Conservation (phyloP, 208 protist species). For the Tritrichomonas foetus region DNA sequence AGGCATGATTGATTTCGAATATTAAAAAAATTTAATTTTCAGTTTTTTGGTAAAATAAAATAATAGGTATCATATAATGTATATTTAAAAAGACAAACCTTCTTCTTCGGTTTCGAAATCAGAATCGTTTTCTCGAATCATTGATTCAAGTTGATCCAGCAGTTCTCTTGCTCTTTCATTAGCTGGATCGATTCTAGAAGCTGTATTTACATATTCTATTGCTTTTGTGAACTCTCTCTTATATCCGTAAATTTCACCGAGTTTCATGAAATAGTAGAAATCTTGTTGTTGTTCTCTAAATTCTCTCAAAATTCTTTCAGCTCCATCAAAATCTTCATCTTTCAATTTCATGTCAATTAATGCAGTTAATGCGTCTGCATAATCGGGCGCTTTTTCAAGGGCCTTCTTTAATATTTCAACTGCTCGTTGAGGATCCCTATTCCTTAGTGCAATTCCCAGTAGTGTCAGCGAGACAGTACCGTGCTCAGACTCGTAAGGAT, state of each 20-base stretch:
- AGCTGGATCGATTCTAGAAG: background rate
- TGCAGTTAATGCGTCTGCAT: background rate
- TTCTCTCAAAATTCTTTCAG: background rate
- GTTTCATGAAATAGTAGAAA: background rate
- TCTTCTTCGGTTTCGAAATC: background rate
- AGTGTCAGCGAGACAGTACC: background rate
- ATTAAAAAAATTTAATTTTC: background rate
- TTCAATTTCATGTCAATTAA: background rate
- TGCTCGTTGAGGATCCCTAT: background rate
- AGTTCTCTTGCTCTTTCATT: background rate
- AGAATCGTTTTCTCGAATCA: constrained; percentile 9
- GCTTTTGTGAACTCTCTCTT: background rate
- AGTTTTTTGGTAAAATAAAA: background rate
- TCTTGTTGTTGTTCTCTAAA: background rate
- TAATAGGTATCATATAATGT: background rate
- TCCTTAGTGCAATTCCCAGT: background rate
- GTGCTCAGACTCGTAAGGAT: background rate
- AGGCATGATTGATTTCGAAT: background rate
- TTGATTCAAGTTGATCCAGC: background rate
- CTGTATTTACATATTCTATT: background rate
- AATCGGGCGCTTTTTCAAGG: background rate
- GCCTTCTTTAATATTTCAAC: background rate
- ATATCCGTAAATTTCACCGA: background rate
- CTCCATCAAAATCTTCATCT: background rate
- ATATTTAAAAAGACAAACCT: background rate